Conservation (phyloP, 2,329 filamentous ascomycete genomes). For the Chaetomiaceae sp. region DNA sequence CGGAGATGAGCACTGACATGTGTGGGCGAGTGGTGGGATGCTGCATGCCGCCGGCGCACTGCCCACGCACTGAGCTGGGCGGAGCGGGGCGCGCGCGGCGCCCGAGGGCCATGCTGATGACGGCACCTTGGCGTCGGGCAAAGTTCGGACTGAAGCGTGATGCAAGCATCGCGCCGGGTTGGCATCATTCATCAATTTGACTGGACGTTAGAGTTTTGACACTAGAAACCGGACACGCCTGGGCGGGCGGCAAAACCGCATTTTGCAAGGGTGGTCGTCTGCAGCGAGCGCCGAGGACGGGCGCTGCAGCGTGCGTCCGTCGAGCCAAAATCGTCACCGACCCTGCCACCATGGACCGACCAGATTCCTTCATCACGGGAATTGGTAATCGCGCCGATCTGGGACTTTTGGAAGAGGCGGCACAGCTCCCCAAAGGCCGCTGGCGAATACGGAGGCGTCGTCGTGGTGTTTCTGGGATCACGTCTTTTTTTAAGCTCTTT, state of each 20-base stretch:
- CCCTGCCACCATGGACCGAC: background rate
- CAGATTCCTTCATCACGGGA: background rate
- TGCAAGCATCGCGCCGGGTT: conserved; percentile 21
- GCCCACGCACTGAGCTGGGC: no score
- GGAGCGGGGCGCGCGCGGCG: conserved; percentile 8
- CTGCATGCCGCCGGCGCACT: conserved; percentile 15
- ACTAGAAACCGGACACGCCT: no score
- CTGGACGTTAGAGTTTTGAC: no score
- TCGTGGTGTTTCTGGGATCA: background rate
- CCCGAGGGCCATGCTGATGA: background rate
- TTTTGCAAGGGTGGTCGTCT: no score
- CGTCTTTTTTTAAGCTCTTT: conserved; percentile 9
- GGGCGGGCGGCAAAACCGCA: no score
- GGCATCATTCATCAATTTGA: conserved; percentile 2
- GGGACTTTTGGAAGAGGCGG: background rate
- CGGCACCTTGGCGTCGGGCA: conserved; percentile 14
- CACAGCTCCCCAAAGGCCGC: no score
- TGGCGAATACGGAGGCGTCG: background rate
- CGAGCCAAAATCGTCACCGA: conserved; percentile 8
- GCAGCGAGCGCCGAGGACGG: no score
- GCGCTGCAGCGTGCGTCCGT: no score
- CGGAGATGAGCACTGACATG: conserved; percentile 18
- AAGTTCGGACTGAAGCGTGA: conserved; percentile 21
- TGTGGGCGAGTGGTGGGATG: conserved; percentile 15
- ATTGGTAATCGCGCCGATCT: conserved; percentile 1